Evolutionary conservation across 345 rosid genomes (phyloP).

Genomic region (Passiflora organensis): DNA sequence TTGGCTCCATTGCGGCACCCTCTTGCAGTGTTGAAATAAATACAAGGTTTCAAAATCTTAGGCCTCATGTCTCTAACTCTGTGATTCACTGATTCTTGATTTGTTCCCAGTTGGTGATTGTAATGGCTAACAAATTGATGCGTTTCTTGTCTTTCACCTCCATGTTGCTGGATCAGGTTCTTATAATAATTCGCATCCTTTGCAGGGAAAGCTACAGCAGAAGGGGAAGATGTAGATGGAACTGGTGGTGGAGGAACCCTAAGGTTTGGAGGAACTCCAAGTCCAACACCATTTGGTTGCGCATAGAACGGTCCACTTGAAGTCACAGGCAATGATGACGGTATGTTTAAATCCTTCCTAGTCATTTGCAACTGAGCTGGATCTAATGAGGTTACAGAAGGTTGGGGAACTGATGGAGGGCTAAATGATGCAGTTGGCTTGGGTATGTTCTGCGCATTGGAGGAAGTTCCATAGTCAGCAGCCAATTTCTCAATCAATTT

Average conservation of each 20-base stretch:
- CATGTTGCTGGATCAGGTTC: conserved; percentile 95
- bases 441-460: conserved; percentile 32
- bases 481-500: conserved; percentile 68
- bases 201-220: conserved; percentile 39
- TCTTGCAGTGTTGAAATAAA: conserved; percentile 78
- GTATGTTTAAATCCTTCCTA: conserved; percentile 34
- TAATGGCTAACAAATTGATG: conserved; percentile 43
- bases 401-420: conserved; percentile 20
- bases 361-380: conserved; percentile 34
- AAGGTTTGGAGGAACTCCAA: conserved; percentile 19
- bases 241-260: conserved; percentile 29
- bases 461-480: conserved; percentile 41
- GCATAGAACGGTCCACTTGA: conserved; percentile 47
- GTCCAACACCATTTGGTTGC: conserved; percentile 38
- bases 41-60: conserved; percentile 85
- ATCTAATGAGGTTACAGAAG: conserved; percentile 21
- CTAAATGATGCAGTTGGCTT: conserved; percentile 18
- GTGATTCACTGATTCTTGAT: conserved; percentile 47
- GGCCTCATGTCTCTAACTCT: conserved; percentile 58
- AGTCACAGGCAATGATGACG: conserved; percentile 24
- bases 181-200: conserved; percentile 81
- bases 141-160: conserved; percentile 78
- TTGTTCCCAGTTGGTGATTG: conserved; percentile 37
- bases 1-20: conserved; percentile 90
- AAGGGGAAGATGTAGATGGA: conserved; percentile 31